Evolutionary conservation across 2,329 filamentous ascomycete genomes (phyloP).

Genomic region (Bertia moriformis): DNA sequence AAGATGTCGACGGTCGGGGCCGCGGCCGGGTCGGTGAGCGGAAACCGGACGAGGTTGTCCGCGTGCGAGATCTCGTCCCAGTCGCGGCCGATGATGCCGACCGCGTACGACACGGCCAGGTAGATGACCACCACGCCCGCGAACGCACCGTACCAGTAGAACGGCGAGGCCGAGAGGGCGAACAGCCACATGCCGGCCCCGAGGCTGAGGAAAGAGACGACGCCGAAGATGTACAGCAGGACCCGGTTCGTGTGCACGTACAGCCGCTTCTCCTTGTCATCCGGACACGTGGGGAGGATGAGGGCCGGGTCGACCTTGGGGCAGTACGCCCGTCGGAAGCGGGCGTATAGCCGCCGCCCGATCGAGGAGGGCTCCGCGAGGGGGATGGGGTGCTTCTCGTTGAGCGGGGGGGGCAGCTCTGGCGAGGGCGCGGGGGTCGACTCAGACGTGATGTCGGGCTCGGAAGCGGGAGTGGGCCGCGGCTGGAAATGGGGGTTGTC

Average conservation of each 20-base stretch:
- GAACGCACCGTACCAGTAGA: constrained; percentile 21
- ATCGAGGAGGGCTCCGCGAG: too few relatives aligned
- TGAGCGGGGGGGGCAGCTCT: too few relatives aligned
- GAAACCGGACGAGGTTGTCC: constrained; percentile 12
- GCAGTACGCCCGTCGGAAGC: constrained; percentile 15
- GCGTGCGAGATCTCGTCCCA: constrained; percentile 20
- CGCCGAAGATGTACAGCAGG: constrained; percentile 21
- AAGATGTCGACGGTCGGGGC: constrained; percentile 23
- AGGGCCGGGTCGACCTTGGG: constrained; percentile 15
- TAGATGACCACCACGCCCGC: constrained; percentile 22
- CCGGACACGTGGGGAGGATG: constrained; percentile 19
- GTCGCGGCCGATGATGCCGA: constrained; percentile 20
- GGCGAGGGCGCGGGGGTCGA: too few relatives aligned
- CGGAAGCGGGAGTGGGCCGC: too few relatives aligned
- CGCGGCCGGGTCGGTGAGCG: constrained; percentile 11
- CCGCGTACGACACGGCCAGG: constrained; percentile 22
- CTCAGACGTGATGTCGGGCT: too few relatives aligned
- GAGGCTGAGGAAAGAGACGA: constrained; percentile 22
- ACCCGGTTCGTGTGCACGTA: constrained; percentile 22
- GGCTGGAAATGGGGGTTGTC: too few relatives aligned
- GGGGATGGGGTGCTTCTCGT: too few relatives aligned
- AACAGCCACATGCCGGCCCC: constrained; percentile 26
- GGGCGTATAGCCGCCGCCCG: constrained; percentile 8
- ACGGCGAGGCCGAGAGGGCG: constrained; percentile 16
- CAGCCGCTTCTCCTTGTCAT: constrained; percentile 20